Base-by-base conservation (phyloP, 129 eudicot species). In the Arctium lappa region DNA sequence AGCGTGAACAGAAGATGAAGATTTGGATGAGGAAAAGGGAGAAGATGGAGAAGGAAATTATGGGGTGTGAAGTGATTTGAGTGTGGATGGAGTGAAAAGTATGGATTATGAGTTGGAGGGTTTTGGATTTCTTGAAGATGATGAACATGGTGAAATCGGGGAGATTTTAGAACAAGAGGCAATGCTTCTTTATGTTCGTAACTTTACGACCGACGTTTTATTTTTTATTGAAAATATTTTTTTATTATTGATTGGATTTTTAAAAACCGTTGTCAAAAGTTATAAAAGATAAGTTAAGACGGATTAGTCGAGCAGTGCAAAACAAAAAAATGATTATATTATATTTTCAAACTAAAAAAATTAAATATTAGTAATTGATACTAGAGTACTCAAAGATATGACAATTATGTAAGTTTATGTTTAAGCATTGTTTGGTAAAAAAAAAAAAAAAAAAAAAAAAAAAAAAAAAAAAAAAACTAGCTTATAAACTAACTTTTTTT, bases 11-110 rank as follows among this genome's bases (percentile, higher is more conserved):
- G 38, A 87, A 34, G 82, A 68, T 29, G 82, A 72, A 46, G 87
- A 84, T 11, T 74, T 71, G 39, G 78, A 50, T 81, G 76, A 53
- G 74, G 75, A 78, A 78, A 65, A 89, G 80, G 60, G 89, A 73
- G 81, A 84, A 32, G 40, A 84, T 38, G 60, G 86, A 81, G 37
- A 90, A 65, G 81, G 86, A 87, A 42, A 85, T 78, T 16, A 75
- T 89, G 11, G 92, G 94, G 83, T 85, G 84, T n/a, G 85, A 79
- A 18, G 88, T 78, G 53, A 89, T 36, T 81, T 88, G 88, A 62
- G 85, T 77, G 32, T 73, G 87, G 42, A 84, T 30, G 8, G 83
- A 72, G 79, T 68, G 83, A 30, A 79, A 33, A 39, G 73, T 15
- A 22, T 68, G 82, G 50, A 22, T 86, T 31, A 82, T 29, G 83